A percentile compares a stretch with the other conserved stretches of the same genome.
phyloP scores from a whole-genome alignment of 192 early-diverging fungal species.

The Podochytrium sp. region DNA sequence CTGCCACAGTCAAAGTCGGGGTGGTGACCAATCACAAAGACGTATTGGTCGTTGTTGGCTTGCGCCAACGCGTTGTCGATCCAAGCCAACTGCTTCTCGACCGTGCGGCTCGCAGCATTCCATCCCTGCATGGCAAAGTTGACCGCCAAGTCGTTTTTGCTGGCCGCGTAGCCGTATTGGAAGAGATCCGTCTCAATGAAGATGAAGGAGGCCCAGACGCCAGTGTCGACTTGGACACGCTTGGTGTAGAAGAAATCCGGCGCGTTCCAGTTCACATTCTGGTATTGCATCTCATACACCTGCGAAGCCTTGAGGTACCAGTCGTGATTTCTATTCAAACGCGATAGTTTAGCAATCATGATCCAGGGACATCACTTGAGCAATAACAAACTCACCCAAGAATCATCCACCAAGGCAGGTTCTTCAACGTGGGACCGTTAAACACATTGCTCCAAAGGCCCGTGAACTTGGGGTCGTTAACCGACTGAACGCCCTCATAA shows the following conservation, averaged over 20 bases:
- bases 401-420: conserved; percentile 25
- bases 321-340: conserved; percentile 23
- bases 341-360: background rate
- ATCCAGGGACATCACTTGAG: background rate
- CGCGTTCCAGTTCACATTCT: conserved; percentile 1
- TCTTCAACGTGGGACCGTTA: background rate
- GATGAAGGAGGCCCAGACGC: conserved; percentile 18
- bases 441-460: background rate
- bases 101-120: background rate
- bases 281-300: background rate
- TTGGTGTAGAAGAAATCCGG: conserved; percentile 29
- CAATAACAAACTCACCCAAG: background rate
- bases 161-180: background rate
- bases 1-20: background rate
- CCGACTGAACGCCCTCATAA: conserved; percentile 17
- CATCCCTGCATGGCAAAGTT: conserved; percentile 17
- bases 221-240: conserved; percentile 3
- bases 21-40: conserved; percentile 30
- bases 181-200: conserved; percentile 35
- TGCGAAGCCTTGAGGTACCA: conserved; percentile 8
- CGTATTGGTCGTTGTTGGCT: conserved; percentile 16
- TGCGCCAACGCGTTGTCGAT: conserved; percentile 5
- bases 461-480: conserved; percentile 22
- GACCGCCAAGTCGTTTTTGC: background rate
- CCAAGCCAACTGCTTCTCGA: conserved; percentile 31